Evolutionary conservation across 306 rosid species (phyloP), one percentile per base, ranked within the genome.

Genomic region (Astragalus membranaceus): DNA sequence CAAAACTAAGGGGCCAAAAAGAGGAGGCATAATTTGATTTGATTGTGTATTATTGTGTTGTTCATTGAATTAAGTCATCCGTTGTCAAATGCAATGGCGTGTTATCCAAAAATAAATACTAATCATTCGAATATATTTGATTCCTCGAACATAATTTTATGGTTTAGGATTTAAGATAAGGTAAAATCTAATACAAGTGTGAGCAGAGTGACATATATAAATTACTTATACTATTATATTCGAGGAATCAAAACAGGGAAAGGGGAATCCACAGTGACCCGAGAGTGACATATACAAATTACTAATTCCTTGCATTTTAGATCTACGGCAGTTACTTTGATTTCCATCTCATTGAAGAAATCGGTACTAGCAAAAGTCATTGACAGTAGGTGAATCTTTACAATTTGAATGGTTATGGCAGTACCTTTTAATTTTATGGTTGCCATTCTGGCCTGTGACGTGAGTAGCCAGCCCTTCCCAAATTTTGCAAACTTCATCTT

Each of bases 1-100:
- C 33, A 70, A 14, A 51, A 70, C 60, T 23, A 62, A 69, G 17
- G 72, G 73, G 65, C 69, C 29, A 37, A 60, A 64, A 71, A 23
- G 8, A 35, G 3, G 4, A 63, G 41, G 30, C 47, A 54, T 10
- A 10, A n/a, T 53, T 14, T 14, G 50, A 37, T 49, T 57, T 35
- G 39, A 46, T 30, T 35, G 2, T 4, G 15, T 14, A 10, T 51
- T 23, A 12, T 30, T 20, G 8, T 64, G 15, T 30, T 20, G 8
- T 64, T 70, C 57, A 61, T 61, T 32, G 39, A 55, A 42, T 30
- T n/a, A 32, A 12, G 46, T 59, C 41, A 62, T 77, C 30, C 30
- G 36, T 41, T 12, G 13, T 64, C 2, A 32, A 42, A 26, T 17
- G 54, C 54, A 70, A 44, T 69, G 56, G 59, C 76, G 59, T 77